Conservation (phyloP, 768 basidiomycete species). For the Tylopilus felleus region DNA sequence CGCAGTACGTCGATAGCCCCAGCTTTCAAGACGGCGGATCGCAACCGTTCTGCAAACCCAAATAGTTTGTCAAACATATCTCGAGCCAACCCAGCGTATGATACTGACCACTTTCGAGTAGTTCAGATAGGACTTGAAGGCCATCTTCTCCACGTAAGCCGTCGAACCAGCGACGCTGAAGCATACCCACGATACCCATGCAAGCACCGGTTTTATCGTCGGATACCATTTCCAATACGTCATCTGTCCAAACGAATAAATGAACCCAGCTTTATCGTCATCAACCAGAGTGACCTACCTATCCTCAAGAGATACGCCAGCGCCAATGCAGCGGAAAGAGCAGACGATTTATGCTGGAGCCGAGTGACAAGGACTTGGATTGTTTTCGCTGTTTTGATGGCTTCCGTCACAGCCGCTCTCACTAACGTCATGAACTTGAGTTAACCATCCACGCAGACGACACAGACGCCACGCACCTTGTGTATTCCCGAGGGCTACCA, state of each 20-base stretch:
- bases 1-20: constrained; percentile 12
- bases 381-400: constrained; percentile 16
- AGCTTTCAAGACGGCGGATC: constrained; percentile 12
- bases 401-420: constrained; percentile 5
- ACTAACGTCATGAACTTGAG: not conserved
- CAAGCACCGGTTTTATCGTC: constrained; percentile 1
- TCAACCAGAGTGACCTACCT: constrained; percentile 11
- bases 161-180: constrained; percentile 29
- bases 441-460: not conserved
- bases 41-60: constrained; percentile 12
- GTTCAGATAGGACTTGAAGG: constrained; percentile 13
- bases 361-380: constrained; percentile 16
- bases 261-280: not conserved
- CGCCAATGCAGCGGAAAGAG: constrained; percentile 19
- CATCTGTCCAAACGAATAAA: constrained; percentile 10
- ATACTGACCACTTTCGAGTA: constrained; percentile 23
- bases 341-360: constrained; percentile 14
- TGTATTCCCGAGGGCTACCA: constrained; percentile 15
- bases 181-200: constrained; percentile 17
- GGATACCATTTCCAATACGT: constrained; percentile 11
- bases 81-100: no score
- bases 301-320: constrained; percentile 18
- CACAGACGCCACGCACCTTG: not conserved
- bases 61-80: not conserved
- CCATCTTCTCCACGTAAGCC: constrained; percentile 26